phyloP scores from a whole-genome alignment of 2,329 filamentous ascomycete genomes.

The Didymella pomorum region DNA sequence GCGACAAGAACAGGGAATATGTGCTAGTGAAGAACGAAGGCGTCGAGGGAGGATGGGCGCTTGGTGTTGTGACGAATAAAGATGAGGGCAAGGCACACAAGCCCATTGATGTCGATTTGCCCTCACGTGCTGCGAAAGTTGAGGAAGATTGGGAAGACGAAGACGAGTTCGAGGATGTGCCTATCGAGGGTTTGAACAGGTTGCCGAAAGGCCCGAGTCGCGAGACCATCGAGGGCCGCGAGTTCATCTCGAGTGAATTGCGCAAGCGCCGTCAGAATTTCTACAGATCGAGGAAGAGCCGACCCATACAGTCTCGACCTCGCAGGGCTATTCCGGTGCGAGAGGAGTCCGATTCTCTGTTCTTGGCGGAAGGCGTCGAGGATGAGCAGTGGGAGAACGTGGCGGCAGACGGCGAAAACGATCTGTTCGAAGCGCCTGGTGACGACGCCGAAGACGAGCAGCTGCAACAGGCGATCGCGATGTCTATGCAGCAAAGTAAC shows the following conservation, averaged over 20 bases:
- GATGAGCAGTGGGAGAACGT: conserved; percentile 54
- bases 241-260: conserved; percentile 48
- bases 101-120: conserved; percentile 88
- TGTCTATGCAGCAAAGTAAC: conserved; percentile 74
- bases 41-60: conserved; percentile 92
- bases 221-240: conserved; percentile 44
- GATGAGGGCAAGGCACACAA: conserved; percentile 83
- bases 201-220: conserved; percentile 67
- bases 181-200: conserved; percentile 87
- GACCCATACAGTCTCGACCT: conserved; percentile 25
- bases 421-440: conserved; percentile 63
- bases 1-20: conserved; percentile 92
- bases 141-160: conserved; percentile 74
- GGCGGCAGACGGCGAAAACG: conserved; percentile 58
- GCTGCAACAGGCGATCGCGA: conserved; percentile 79
- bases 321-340: conserved; percentile 31
- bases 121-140: conserved; percentile 54
- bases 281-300: conserved; percentile 54
- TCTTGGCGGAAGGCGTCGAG: conserved; percentile 59
- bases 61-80: conserved; percentile 89
- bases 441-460: conserved; percentile 73
- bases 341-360: conserved; percentile 62
- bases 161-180: conserved; percentile 89
- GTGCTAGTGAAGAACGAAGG: conserved; percentile 95
- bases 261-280: conserved; percentile 57